These are phyloP conservation scores for Platanus orientalis DNA, from an alignment of 164 flowering plant genomes.

Conservation along the genomic window DNA sequence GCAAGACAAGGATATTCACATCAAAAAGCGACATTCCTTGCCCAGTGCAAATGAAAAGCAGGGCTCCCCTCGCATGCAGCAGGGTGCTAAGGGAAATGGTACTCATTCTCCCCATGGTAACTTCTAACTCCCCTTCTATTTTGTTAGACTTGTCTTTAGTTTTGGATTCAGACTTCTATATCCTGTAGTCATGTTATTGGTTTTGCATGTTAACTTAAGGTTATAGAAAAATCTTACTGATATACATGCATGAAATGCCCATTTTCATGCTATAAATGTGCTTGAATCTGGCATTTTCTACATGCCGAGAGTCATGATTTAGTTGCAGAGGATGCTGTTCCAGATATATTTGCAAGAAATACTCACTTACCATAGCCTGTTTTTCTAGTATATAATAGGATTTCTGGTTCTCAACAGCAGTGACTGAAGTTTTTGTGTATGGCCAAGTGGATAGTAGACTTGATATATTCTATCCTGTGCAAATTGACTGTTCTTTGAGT, in stretches of 20 bases:
- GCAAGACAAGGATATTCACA: conserved; percentile 55
- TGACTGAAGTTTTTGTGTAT: no score
- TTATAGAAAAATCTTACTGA: background rate
- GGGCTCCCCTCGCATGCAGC: conserved; percentile 75
- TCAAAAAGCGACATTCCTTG: conserved; percentile 73
- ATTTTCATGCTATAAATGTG: background rate
- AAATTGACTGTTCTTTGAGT: background rate
- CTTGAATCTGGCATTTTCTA: no score
- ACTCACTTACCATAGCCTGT: background rate
- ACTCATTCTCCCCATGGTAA: conserved; percentile 47
- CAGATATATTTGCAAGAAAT: background rate
- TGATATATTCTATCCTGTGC: background rate
- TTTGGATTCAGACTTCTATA: background rate
- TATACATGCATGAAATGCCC: background rate
- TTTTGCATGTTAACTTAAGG: background rate
- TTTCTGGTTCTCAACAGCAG: no score
- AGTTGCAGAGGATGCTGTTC: background rate
- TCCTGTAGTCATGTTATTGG: background rate
- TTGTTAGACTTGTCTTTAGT: no score
- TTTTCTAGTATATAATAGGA: background rate
- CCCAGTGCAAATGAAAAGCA: conserved; percentile 73
- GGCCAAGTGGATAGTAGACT: no score
- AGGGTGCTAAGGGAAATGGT: conserved; percentile 57
- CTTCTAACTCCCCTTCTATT: conserved; percentile 10
- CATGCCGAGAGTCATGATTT: background rate